Base-by-base conservation (phyloP, 768 basidiomycete genomes). In the Leccinum aurantiacum region DNA sequence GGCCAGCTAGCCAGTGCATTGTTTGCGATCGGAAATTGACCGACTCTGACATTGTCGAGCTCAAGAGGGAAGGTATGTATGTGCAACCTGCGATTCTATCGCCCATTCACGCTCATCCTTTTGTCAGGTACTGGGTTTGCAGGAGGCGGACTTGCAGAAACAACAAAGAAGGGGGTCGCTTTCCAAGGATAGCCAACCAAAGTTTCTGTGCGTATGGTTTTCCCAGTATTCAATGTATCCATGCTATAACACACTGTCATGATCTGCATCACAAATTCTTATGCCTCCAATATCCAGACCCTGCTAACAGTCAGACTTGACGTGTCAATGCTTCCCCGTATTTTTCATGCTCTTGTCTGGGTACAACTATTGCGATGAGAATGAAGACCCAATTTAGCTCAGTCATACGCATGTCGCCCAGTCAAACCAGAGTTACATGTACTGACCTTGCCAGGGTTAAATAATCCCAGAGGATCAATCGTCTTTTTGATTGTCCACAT, bases 131-230 rank as follows among this genome's bases (percentile, higher is more conserved):
- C 95, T 10, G 95, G 95, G 0, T 98, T 91, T 69, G 94, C 95
- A 8, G 90, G 91, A 56, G 95, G 95, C n/a, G 95, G 95, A 6
- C 74, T 93, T 64, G 93, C 94, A n/a, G 93, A 96, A 75, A 89
- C 90, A 0, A 87, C 84, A 38, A 89, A 84, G 71, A 79, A 78
- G 29, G 93, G 93, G 2, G 76, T 93, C 13, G 89, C 93, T 0
- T 96, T 98, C 78, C 93, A 95, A 70, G 93, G 91, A 47, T 94
- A 71, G 63, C 31, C 47, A 56, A 60, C 51, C 44, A 15, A n/a
- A 14, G 17, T 9, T 51, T 46, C 44, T 53, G 25, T 51, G 44
- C 57, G 59, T 60, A 54, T 62, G 31, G 41, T 37, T 25, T 48
- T n/a, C 37, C 22, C 33, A 38, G 15, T 19, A 24, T 58, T 38